Evolutionary conservation across 257 asterid species (phyloP).

Genomic region (Lantana camara): DNA sequence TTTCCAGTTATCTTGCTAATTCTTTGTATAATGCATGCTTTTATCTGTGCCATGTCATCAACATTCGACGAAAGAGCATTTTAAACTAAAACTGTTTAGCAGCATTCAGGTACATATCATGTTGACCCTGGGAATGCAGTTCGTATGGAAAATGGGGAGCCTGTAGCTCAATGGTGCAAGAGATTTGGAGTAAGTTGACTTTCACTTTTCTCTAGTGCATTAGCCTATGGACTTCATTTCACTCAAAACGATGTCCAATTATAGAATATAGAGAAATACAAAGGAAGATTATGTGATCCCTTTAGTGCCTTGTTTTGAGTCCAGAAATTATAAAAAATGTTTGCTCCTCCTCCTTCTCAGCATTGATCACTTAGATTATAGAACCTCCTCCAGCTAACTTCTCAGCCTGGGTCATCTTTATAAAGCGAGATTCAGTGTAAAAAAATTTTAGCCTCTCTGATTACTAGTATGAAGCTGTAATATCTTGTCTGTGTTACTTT

Average conservation of each 20-base stretch:
- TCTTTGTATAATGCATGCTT: slow-evolving; percentile 22
- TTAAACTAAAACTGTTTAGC: slow-evolving; percentile 32
- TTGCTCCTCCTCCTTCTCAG: slow-evolving; percentile 15
- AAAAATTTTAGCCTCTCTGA: not conserved
- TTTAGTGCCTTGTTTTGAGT: not conserved
- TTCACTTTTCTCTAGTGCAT: not conserved
- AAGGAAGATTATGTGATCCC: not conserved
- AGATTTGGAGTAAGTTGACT: slow-evolving; percentile 48
- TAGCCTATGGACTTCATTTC: not conserved
- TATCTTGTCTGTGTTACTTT: no score
- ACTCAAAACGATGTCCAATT: slow-evolving; percentile 11
- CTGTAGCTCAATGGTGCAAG: slow-evolving; percentile 62
- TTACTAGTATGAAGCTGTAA: no score
- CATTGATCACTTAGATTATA: not conserved
- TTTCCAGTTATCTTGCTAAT: slow-evolving; percentile 10
- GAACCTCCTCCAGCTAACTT: slow-evolving; percentile 13
- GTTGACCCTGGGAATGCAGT: slow-evolving; percentile 60
- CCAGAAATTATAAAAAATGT: not conserved
- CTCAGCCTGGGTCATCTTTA: slow-evolving; percentile 8
- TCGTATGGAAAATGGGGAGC: slow-evolving; percentile 53
- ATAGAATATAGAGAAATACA: not conserved
- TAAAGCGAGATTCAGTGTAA: not conserved
- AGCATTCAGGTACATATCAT: slow-evolving; percentile 63
- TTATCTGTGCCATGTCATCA: slow-evolving; percentile 5
- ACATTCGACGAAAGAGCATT: slow-evolving; percentile 16